Conservation (phyloP, 2,329 filamentous ascomycete species). For the Tetracladium maxilliforme region DNA sequence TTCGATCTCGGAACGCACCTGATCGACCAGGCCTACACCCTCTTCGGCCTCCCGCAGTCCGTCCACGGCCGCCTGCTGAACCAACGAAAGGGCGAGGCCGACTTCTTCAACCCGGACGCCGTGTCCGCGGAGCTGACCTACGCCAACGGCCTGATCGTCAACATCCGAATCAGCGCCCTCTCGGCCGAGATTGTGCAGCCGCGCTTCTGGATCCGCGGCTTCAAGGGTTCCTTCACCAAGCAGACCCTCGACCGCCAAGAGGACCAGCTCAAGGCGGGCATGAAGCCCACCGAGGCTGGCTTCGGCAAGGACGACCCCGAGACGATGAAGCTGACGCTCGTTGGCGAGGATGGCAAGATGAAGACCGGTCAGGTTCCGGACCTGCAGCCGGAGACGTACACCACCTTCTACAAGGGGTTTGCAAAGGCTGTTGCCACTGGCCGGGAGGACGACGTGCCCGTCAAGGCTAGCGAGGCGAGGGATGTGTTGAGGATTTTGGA, state of each 20-base stretch:
- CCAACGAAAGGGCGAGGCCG: conserved; percentile 37
- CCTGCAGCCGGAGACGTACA: conserved; percentile 51
- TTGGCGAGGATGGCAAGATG: conserved; percentile 34
- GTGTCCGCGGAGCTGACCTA: conserved; percentile 55
- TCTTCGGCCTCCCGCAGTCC: conserved; percentile 53
- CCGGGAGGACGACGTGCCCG: conserved; percentile 35
- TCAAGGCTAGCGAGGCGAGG: conserved; percentile 33
- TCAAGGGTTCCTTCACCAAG: conserved; percentile 64
- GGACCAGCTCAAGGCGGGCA: conserved; percentile 52
- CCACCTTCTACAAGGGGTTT: conserved; percentile 46
- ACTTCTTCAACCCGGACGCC: conserved; percentile 43
- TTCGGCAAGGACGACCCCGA: conserved; percentile 51
- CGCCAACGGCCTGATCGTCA: conserved; percentile 43
- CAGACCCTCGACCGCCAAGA: conserved; percentile 59
- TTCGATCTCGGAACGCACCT: conserved; percentile 68
- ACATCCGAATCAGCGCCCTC: conserved; percentile 53
- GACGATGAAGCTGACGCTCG: conserved; percentile 38
- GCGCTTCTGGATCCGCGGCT: conserved; percentile 64
- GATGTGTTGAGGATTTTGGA: conserved; percentile 41
- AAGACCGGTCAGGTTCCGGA: conserved; percentile 37
- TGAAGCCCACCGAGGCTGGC: conserved; percentile 40
- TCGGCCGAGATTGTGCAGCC: conserved; percentile 56
- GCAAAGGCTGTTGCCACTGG: conserved; percentile 29
- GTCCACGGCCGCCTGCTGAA: conserved; percentile 56
- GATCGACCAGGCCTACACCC: conserved; percentile 56